Evolutionary conservation across 306 rosid species (phyloP).

Genomic region (Urtica urens): DNA sequence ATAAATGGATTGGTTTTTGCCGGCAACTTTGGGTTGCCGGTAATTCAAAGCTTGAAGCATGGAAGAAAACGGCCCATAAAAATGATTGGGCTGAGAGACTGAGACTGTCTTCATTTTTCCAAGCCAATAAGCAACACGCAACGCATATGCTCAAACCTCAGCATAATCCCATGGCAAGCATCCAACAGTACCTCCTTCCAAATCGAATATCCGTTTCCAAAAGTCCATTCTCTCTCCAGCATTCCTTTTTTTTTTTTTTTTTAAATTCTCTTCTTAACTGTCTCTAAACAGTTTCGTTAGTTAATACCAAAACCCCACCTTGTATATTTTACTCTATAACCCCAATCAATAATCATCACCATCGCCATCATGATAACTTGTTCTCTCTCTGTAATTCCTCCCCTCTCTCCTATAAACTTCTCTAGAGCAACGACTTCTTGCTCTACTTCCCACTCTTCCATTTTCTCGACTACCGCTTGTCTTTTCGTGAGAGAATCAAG

Average conservation of each 20-base stretch:
- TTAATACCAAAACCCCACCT: not conserved
- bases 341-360: conserved; percentile 6
- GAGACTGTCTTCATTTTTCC: not conserved
- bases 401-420: conserved; percentile 43
- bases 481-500: conserved; percentile 19
- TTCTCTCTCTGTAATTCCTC: conserved; percentile 56
- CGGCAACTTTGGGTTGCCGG: too few relatives aligned
- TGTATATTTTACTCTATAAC: conserved; percentile 13
- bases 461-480: conserved; percentile 4
- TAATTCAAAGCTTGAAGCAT: too few relatives aligned
- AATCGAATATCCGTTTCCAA: conserved; percentile 37
- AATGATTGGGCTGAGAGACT: too few relatives aligned
- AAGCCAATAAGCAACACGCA: not conserved
- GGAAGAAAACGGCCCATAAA: too few relatives aligned
- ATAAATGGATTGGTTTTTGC: too few relatives aligned
- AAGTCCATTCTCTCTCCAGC: conserved; percentile 21
- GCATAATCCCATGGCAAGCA: conserved; percentile 24
- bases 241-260: not conserved
- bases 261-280: too few relatives aligned
- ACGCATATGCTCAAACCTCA: conserved; percentile 31
- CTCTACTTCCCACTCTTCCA: conserved; percentile 2
- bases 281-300: too few relatives aligned
- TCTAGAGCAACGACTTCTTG: conserved; percentile 18
- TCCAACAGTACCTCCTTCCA: conserved; percentile 11
- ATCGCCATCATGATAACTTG: conserved; percentile 30